Evolutionary conservation across 352 stramenopile genomes (phyloP), one percentile per base, ranked within the genome.

Genomic region (Phytophthora syringae): DNA sequence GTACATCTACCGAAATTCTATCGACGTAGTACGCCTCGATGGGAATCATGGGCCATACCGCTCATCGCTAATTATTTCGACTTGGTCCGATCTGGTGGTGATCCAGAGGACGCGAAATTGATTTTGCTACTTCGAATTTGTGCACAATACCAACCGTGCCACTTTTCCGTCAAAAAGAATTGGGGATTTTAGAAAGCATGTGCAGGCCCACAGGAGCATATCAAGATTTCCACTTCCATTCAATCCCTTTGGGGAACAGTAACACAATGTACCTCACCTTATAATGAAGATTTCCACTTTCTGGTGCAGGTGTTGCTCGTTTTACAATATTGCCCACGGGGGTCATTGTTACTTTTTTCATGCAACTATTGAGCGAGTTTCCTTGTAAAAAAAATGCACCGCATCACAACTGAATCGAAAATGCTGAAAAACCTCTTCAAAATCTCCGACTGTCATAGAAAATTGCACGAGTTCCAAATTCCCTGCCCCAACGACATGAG

Each of bases 121-220:
- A 70, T 21, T 58, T 52, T 9, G 56, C 49, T n/a, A 60, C 20
- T n/a, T n/a, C n/a, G n/a, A n/a, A n/a, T n/a, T n/a, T n/a, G n/a
- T n/a, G n/a, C n/a, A n/a, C n/a, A n/a, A n/a, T n/a, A n/a, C n/a
- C n/a, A n/a, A n/a, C n/a, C n/a, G n/a, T 0, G 60, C 32, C 27
- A 61, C 40, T 15, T 65, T 21, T 18, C 62, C 48, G 6, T 44
- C 50, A 28, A 34, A 21, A 18, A 66, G 32, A 1, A 49, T 49
- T 36, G n/a, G n/a, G n/a, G n/a, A n/a, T 28, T 25, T 40, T 34
- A 20, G 0, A 66, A 32, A 0, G 25, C 42, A 13, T 25, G 30
- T 15, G 22, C 61, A 70, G 13, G 64, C 28, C 61, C 61, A 70
- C n/a, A 59, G 12, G 1, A 64, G 2, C 52, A 59, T 64, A 1